phyloP scores from a whole-genome alignment of 2,329 filamentous ascomycete genomes.

The Colletotrichum simmondsii region DNA sequence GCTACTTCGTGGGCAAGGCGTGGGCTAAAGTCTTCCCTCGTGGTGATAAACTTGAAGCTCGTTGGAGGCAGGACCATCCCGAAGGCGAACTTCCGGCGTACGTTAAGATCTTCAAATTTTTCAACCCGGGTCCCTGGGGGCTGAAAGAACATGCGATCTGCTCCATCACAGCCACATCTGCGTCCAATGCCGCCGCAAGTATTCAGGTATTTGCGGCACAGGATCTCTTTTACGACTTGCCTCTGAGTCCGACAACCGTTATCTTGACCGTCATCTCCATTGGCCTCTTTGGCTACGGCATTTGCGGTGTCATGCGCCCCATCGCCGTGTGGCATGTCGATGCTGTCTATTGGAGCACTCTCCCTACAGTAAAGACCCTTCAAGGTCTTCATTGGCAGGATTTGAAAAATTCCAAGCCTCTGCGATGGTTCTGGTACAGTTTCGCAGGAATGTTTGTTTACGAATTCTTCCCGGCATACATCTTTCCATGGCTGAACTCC shows the following conservation, averaged over 20 bases:
- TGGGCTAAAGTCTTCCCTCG: constrained; percentile 61
- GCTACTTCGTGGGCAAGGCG: constrained; percentile 63
- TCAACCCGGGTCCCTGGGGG: constrained; percentile 63
- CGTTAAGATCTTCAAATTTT: constrained; percentile 53
- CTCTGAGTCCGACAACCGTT: constrained; percentile 56
- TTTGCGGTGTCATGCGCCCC: constrained; percentile 64
- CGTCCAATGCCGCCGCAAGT: constrained; percentile 58
- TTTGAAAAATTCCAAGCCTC: constrained; percentile 59
- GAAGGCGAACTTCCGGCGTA: constrained; percentile 53
- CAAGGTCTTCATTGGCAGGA: constrained; percentile 66
- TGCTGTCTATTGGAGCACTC: constrained; percentile 65
- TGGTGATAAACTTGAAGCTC: constrained; percentile 59
- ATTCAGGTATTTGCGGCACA: constrained; percentile 58
- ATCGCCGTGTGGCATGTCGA: constrained; percentile 67
- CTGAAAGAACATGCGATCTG: constrained; percentile 68
- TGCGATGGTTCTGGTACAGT: constrained; percentile 63
- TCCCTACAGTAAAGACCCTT: constrained; percentile 64
- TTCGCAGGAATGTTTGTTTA: constrained; percentile 60
- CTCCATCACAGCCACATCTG: constrained; percentile 64
- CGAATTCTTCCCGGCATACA: constrained; percentile 65
- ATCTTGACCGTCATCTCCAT: constrained; percentile 63
- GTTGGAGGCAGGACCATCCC: constrained; percentile 55
- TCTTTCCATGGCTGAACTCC: constrained; percentile 65
- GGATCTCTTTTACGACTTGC: constrained; percentile 62
- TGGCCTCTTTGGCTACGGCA: constrained; percentile 64